Evolutionary conservation across 164 flowering plant genomes (phyloP), one percentile per base, ranked within the genome.

Genomic region (Chloranthus sessilifolius): DNA sequence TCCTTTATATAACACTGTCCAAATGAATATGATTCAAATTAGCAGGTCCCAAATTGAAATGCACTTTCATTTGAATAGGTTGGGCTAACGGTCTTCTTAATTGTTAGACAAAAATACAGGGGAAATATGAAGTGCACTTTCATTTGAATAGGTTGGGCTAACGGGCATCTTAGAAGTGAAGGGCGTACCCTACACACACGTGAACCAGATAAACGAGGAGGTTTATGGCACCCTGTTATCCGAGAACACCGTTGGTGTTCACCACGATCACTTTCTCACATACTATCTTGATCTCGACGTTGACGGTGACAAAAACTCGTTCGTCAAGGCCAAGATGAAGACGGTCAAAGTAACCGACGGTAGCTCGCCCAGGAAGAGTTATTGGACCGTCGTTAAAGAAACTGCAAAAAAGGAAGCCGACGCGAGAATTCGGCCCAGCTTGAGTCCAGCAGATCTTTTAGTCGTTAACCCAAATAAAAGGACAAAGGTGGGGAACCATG

Each of bases 271-370:
- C 43, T 79, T 69, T 63, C 44, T 88, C 28, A 74, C 81, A 0
- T 87, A 74, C 67, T 64, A 80, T 62, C 74, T 84, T 3, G 92
- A 87, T 60, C 73, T 88, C 0, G 94, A 88, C 63, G 44, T 82
- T 3, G 90, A 88, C 40, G 90, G 86, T 12, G 28, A 22, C 10
- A 17, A 24, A 15, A 88, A 85, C 63, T 74, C 94, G 9, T 77
- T 85, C 35, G 64, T 79, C 43, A 79, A 77, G 44, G 40, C 73
- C 43, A 70, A 68, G 25, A 49, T 80, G 19, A 25, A 56, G 49
- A 66, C 69, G 4, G 51, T 11, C 21, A 59, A 58, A 23, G 63
- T 44, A 3, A 27, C 49, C 4, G 46, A 45, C 14, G 21, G 26
- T 7, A 45, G 46, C 16, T 68, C 90, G 1, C 81, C 73, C 1